A percentile compares a stretch with the other conserved stretches of the same genome.
Evolutionary conservation across 306 rosid genomes (phyloP).

Genomic region (Lupinus albus): DNA sequence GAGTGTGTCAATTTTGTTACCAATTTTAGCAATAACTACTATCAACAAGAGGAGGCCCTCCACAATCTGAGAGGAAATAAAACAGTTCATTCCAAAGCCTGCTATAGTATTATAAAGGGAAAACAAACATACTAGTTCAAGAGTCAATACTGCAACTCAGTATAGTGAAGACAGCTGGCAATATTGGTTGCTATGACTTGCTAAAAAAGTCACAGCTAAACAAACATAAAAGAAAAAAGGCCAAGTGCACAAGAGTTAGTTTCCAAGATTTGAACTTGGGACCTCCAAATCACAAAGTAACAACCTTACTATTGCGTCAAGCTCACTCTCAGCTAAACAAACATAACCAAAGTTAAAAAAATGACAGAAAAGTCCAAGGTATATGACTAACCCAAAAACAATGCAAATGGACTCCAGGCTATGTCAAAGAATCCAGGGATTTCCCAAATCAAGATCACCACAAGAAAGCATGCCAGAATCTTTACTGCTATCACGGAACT

Average conservation of each 20-base stretch:
- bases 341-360: slow-evolving; percentile 29
- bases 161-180: no score
- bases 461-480: slow-evolving; percentile 86
- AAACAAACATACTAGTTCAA: not conserved
- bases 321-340: not conserved
- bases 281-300: no score
- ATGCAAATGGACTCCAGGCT: slow-evolving; percentile 76
- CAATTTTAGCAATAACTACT: slow-evolving; percentile 9
- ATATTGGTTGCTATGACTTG: no score
- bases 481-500: slow-evolving; percentile 79
- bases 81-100: slow-evolving; percentile 33
- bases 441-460: slow-evolving; percentile 93
- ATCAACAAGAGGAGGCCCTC: not conserved
- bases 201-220: no score
- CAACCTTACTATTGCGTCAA: no score
- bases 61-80: slow-evolving; percentile 26
- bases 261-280: no score
- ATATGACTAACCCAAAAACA: slow-evolving; percentile 71
- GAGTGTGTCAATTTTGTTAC: not conserved
- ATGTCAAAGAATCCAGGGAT: slow-evolving; percentile 88
- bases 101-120: slow-evolving; percentile 3
- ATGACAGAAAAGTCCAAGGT: slow-evolving; percentile 31
- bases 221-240: no score
- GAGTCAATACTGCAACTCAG: no score
- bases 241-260: no score